Percentiles rank a stretch among this genome's conserved stretches.
phyloP scores from a whole-genome alignment of 2,329 filamentous ascomycete genomes.

The Penicillium sp. region DNA sequence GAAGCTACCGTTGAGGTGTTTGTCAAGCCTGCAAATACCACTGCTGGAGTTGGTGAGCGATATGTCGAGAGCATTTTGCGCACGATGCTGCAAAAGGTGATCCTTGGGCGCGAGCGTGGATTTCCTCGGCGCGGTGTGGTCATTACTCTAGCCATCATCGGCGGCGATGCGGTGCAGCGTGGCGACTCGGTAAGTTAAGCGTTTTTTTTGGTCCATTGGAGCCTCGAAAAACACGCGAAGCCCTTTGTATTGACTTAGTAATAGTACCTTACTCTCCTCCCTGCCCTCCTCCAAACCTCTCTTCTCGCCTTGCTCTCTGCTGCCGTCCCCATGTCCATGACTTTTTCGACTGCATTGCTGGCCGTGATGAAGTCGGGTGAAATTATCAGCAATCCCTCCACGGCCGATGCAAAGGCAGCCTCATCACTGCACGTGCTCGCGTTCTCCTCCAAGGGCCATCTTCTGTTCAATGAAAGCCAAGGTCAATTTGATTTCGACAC shows the following conservation, averaged over 20 bases:
- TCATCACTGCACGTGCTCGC: slow-evolving; percentile 79
- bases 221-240: neutral
- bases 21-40: slow-evolving; percentile 80
- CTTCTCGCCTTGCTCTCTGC: slow-evolving; percentile 78
- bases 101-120: slow-evolving; percentile 47
- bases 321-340: slow-evolving; percentile 75
- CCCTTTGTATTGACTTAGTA: slow-evolving; percentile 16
- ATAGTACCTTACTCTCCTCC: slow-evolving; percentile 77
- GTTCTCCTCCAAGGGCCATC: slow-evolving; percentile 72
- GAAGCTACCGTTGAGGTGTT: slow-evolving; percentile 89
- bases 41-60: slow-evolving; percentile 79
- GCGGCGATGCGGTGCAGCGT: slow-evolving; percentile 37
- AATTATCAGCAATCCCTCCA: slow-evolving; percentile 63
- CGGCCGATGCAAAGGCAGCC: slow-evolving; percentile 63
- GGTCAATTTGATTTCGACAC: slow-evolving; percentile 73
- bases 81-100: slow-evolving; percentile 39
- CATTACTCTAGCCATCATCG: slow-evolving; percentile 45
- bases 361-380: slow-evolving; percentile 53
- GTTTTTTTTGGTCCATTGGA: no score
- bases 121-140: slow-evolving; percentile 47
- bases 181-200: slow-evolving; percentile 41
- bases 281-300: slow-evolving; percentile 78
- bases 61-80: slow-evolving; percentile 69
- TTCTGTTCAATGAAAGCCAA: slow-evolving; percentile 79
- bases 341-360: slow-evolving; percentile 66